Base-by-base conservation (phyloP, 2,329 filamentous ascomycete genomes). In the Aspergillus bombycis region DNA sequence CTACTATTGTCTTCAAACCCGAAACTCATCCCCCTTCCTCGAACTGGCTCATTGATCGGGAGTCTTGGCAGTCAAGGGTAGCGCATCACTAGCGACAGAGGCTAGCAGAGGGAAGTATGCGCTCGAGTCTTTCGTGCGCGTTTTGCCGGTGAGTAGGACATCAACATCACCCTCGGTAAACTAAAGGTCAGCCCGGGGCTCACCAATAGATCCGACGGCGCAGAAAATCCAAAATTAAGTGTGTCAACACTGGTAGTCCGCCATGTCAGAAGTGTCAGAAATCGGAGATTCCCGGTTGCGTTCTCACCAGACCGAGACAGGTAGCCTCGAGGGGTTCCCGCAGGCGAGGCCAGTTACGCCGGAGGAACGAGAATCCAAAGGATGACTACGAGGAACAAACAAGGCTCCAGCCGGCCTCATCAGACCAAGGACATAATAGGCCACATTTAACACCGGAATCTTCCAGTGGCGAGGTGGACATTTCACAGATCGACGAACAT, bases 171-270 rank as follows among this genome's bases (percentile, higher is more conserved):
- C 21, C n/a, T 30, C 23, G n/a, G 19, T n/a, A 41, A 41, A 41
- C 38, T 8, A 14, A n/a, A 8, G 10, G 26, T 19, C 10, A 19
- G 19, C 21, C 14, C 34, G 14, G 14, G 14, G 34, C 34, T 38
- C 28, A 50, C 19, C 21, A 6, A n/a, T 38, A 16, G 7, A 4
- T 36, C 19, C 16, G 14, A 2, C 14, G 23, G 16, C 9, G 9
- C 34, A 59, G 46, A 26, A 59, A 59, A 43, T 52, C 57, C 10
- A 59, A 59, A 26, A 53, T 59, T 19, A 59, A 53, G 19, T 59
- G 57, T 34, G 46, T 59, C 11, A 59, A 53, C 11, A 30, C 57
- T 2, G 57, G 57, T 30, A 53, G 5, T 19, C 21, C 57, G 5
- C 46, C 57, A 28, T 59, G 46, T 10, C 32, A 53, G 12, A 59